These are phyloP conservation scores for Pulveroboletus sp. DNA, from an alignment of 768 basidiomycete species.

Conservation along the genomic window DNA sequence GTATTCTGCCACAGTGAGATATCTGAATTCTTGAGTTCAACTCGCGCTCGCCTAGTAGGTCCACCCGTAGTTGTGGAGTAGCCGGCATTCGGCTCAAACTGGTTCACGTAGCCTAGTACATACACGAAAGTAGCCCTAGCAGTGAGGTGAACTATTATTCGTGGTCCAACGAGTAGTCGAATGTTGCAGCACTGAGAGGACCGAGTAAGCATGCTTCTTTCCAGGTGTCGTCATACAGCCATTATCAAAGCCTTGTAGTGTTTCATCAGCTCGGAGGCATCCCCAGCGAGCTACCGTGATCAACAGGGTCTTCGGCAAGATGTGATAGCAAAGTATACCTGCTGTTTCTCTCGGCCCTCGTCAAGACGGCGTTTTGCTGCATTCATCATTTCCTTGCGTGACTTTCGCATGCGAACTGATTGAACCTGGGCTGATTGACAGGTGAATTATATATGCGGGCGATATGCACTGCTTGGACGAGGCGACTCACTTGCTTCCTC, in stretches of 20 bases:
- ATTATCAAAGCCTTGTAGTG: constrained; percentile 38
- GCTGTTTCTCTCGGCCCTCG: constrained; percentile 36
- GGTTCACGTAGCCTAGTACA: constrained; percentile 1
- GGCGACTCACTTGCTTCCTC: constrained; percentile 31
- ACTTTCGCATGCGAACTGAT: constrained; percentile 28
- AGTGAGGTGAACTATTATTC: background rate
- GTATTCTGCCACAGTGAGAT: constrained; percentile 9
- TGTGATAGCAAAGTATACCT: constrained; percentile 18
- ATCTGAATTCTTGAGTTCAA: background rate
- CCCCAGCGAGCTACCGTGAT: constrained; percentile 30
- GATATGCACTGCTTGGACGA: background rate
- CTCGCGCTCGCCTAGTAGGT: constrained; percentile 17
- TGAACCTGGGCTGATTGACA: constrained; percentile 31
- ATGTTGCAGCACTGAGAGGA: background rate
- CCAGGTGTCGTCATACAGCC: constrained; percentile 12
- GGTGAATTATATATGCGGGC: constrained; percentile 1
- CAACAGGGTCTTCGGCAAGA: background rate
- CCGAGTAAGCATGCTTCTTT: constrained; percentile 5
- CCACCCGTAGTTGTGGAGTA: background rate
- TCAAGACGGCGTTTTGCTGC: constrained; percentile 32
- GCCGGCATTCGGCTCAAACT: background rate
- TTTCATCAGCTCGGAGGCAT: constrained; percentile 37
- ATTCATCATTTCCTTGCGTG: constrained; percentile 32
- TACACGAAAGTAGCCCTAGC: background rate
- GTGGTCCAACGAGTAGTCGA: background rate